Conservation (phyloP, 129 eudicot species). For the Lactuca sativa region DNA sequence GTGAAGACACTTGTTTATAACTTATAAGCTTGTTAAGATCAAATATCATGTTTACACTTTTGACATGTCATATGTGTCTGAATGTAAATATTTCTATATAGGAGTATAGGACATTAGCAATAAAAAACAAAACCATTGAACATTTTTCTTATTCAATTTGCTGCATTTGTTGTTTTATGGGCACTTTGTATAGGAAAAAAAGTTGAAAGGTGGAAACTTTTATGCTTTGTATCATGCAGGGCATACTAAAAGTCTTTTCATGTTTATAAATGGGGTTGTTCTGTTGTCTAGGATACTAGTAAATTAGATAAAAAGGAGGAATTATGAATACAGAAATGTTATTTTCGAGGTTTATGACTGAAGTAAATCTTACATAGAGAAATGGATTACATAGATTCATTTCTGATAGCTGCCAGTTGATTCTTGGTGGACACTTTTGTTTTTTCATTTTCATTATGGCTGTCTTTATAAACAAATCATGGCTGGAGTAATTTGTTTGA, state of each 20-base stretch:
- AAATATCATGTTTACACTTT: neutral
- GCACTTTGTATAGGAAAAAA: too few relatives aligned
- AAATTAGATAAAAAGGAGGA: too few relatives aligned
- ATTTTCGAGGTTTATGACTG: too few relatives aligned
- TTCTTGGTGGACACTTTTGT: neutral
- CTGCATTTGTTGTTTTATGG: constrained; percentile 7
- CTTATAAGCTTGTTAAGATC: constrained; percentile 1
- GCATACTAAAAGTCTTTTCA: too few relatives aligned
- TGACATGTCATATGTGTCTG: neutral
- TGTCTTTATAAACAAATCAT: too few relatives aligned
- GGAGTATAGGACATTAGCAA: neutral
- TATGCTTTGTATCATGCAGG: too few relatives aligned
- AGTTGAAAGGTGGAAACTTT: too few relatives aligned
- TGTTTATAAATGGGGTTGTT: neutral
- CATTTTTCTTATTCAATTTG: neutral
- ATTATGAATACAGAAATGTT: too few relatives aligned
- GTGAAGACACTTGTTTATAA: neutral
- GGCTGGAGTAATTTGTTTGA: too few relatives aligned
- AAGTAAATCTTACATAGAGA: neutral
- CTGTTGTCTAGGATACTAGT: neutral
- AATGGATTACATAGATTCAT: constrained; percentile 3
- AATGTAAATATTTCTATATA: neutral
- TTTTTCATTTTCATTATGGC: too few relatives aligned
- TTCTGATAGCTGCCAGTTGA: constrained; percentile 2
- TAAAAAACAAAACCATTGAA: neutral